Percentiles rank a stretch among this genome's conserved stretches.
Evolutionary conservation across 345 rosid species (phyloP).

Genomic region (Syzygium oleosum): DNA sequence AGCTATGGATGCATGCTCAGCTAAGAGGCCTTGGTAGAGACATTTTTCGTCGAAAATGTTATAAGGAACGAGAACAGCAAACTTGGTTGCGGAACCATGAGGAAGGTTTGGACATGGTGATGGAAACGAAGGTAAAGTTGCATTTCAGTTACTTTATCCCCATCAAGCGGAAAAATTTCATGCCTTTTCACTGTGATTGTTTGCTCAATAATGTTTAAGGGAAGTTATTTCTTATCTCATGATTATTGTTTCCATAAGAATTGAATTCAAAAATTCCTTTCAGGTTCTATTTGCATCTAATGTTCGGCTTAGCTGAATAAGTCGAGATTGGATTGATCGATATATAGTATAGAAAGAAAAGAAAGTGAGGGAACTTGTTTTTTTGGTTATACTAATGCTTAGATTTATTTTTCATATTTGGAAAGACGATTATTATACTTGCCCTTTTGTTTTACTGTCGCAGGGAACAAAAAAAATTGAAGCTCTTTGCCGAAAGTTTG

Average conservation of each 20-base stretch:
- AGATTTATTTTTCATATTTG: too few species aligned
- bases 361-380: not conserved
- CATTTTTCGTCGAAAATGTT: not conserved
- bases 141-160: not conserved
- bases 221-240: not conserved
- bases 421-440: not conserved
- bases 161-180: rapidly evolving
- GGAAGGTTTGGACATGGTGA: not conserved
- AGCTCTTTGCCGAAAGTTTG: not conserved
- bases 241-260: not conserved
- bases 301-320: too few species aligned
- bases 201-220: rapidly evolving
- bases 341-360: too few species aligned
- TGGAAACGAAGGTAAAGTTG: not conserved
- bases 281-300: too few species aligned
- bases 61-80: not conserved
- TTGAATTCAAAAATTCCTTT: too few species aligned
- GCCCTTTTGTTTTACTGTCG: not conserved
- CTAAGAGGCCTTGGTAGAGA: not conserved
- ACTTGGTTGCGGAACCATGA: rapidly evolving
- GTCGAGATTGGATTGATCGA: too few species aligned
- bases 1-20: not conserved
- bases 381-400: not conserved
- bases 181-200: not conserved
- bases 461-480: not conserved